Evolutionary conservation across 345 rosid species (phyloP), one percentile per base, ranked within the genome.

Genomic region (Combretum micranthum): DNA sequence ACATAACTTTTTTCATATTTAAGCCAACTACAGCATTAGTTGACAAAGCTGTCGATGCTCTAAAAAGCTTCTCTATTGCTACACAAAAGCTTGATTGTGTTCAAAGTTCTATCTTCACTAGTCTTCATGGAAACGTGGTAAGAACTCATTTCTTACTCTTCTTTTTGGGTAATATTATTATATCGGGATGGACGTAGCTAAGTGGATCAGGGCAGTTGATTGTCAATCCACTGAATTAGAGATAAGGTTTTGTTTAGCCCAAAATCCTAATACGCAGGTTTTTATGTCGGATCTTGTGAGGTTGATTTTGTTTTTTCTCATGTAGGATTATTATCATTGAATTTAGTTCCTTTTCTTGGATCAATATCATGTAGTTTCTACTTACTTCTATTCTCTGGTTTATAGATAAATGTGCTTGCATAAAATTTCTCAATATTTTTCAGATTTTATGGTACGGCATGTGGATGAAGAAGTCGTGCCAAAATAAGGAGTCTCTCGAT

Each of bases 111-210:
- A 64, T 80, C 14, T 68, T 83, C 75, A 65, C 72, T 64, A 83
- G 88, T 75, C 80, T 83, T 62, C 88, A 83, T 71, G 88, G 88
- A 45, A 80, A 77, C 65, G 57, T 71, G 83, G 88, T 77, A 62
- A 57, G 58, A 37, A 15, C 20, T 13, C 15, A 9, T 37, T 42
- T 50, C 12, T 42, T 17, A 19, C 43, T 32, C 6, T 6, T 26
- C 15, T 25, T 59, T 59, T 43, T 22, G 16, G 4, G 20, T 21
- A 14, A 22, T 25, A 17, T 12, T 32, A 32, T 32, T 32, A 7
- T 32, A 9, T 4, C 39, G 39, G 10, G 39, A 32, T 32, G 39
- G 39, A 32, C 9, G 39, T 7, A 32, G 6, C 9, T 11, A 32
- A 32, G 39, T 32, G 39, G 39, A 32, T 32, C 39, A 7, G 9